Evolutionary conservation across 1,284 basidiomycete genomes (phyloP), one percentile per base, ranked within the genome.

Genomic region (Leccinum pachyderme): DNA sequence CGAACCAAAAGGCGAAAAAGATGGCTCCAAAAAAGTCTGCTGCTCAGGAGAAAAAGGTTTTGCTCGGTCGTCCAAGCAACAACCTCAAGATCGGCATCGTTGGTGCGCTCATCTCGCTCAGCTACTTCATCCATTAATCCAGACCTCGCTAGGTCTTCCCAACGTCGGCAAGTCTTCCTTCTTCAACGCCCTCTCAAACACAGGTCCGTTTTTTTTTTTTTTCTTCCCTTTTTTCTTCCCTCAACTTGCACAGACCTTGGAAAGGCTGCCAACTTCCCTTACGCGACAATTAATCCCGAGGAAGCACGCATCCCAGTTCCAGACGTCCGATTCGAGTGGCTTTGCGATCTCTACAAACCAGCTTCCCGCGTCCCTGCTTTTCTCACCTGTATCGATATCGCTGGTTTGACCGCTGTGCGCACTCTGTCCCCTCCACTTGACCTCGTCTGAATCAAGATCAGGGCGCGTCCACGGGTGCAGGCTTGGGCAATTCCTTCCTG

Each of bases 321-420:
- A 8, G 97, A 99, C 70, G 72, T 82, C 24, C 90, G 97, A 54
- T 98, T 99, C 68, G 89, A 94, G 58, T 99, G 95, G 95, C 86
- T 99, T 31, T 90, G 83, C 69, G 84, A 92, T 25, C 72, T 84
- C 22, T 99, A 98, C 82, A 98, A 98, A 74, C 96, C 97, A 18
- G 82, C 78, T 29, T 88, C 86, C 24, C 86, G 88, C 63, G 83
- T 99, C 41, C 95, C 97, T 8, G 96, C 97, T 11, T 95, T 95
- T 77, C 80, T 99, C 59, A 99, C 97, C 24, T 97, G 93, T 73
- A 97, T 99, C 73, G 97, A 99, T 76, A 99, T 99, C 69, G 97
- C 97, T 62, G 97, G 97, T 75, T 80, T 99, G 51, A 98, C 96
- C 39, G 91, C 93, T 51, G 92, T 91, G 69, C 57, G 85, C 76